Base-by-base conservation (phyloP, 805 yeast species). In the Candida glaebosa region DNA sequence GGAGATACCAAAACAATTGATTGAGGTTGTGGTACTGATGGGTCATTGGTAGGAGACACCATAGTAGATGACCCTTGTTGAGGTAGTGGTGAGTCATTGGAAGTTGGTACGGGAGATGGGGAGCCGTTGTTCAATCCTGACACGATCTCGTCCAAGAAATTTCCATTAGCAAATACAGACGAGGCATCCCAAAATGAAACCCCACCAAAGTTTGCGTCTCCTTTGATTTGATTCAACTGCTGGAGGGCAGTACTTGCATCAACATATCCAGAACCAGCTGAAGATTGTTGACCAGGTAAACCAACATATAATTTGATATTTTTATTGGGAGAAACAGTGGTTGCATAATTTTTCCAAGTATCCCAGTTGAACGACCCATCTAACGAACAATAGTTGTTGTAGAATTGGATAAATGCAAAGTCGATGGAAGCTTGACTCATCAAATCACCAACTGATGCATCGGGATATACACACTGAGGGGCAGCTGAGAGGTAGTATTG, bases 391-490 rank as follows among this genome's bases (percentile, higher is more conserved):
- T 82, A 76, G 65, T 89, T 89, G 75, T 89, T 89, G 75, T 88
- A 89, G 67, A 89, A 89, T 67, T 88, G 96, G 48, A 89, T 75
- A 58, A 86, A 87, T 3, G 88, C 86, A 61, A 81, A 87, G 63
- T 89, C 96, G 48, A 89, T 70, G 28, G 76, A 69, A 4, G 86
- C 79, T 63, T 74, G 41, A 78, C 47, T 43, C 42, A 64, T 51
- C 15, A 59, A 45, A 24, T 53, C 58, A n/a, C 64, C 62, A n/a
- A 59, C 55, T 18, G 59, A 53, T 17, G 46, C 84, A 66, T 89
- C 96, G 12, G 96, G 96, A 58, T 82, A 84, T 16, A 80, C 83
- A 68, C 96, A 89, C 67, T 88, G 96, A 15, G 96, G 96, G 47
- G 96, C 91, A 48, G 96, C 96, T 38, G 95, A 80, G 31, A 88